Evolutionary conservation across 1,139 yeast genomes (phyloP), one percentile per base, ranked within the genome.

Genomic region (Scheffersomyces titani): DNA sequence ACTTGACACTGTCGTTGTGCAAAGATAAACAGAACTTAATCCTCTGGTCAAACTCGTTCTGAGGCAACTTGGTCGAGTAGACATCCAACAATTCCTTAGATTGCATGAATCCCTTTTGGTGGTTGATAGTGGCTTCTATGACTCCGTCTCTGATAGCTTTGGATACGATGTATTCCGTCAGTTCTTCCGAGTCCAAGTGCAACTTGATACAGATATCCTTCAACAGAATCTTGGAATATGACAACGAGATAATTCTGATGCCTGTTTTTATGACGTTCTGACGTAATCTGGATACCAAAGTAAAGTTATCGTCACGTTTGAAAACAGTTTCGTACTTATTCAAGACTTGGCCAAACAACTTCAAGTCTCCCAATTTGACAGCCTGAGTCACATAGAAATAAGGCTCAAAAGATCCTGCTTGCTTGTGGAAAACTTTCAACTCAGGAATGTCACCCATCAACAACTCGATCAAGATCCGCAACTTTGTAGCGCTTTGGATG

Each of bases 381-480:
- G 99, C 98, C 67, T 89, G 88, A 36, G 97, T 89, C 49, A 96
- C 89, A 61, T 88, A 89, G 65, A 90, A 87, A 71, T 96, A 96
- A 44, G 99, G 97, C 60, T 80, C 83, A 59, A 92, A 81, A 61
- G 70, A 68, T 24, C 74, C 74, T 1, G 89, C 78, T 57, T 80
- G 78, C 66, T 89, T 89, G 67, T 86, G 86, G 81, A 96, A 94
- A 50, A 85, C 84, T 54, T 92, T 83, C 62, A 96, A 81, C 67
- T 92, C 97, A n/a, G 99, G 99, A 65, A 96, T 90, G 67, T 94
- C 99, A 54, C 99, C 99, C 87, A 94, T 93, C 64, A 96, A 84
- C 66, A 96, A 81, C 75, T 96, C 98, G 67, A 94, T 91, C 56
- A 93, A 83, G 61, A 94, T 89, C 69, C 88, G 90, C 64, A 96